These are phyloP conservation scores for Begonia loranthoides DNA, from an alignment of 306 rosid species.

Conservation along the genomic window DNA sequence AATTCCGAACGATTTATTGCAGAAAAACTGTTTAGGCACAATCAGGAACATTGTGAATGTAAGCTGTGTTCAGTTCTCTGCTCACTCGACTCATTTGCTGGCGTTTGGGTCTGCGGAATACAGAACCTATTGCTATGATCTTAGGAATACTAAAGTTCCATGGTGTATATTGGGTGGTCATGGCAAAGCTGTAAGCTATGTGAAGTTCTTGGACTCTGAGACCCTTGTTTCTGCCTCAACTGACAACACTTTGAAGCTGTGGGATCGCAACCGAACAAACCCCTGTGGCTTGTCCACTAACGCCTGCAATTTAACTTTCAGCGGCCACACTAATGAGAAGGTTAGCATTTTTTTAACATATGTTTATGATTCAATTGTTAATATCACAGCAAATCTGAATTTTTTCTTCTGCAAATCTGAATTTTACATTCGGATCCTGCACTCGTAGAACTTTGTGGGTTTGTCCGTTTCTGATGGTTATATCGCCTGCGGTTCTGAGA, in stretches of 20 bases:
- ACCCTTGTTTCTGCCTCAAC: constrained; percentile 90
- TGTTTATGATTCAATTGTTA: too few relatives aligned
- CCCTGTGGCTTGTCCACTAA: constrained; percentile 35
- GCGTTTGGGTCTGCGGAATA: constrained; percentile 80
- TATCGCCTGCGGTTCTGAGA: constrained; percentile 93
- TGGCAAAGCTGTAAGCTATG: constrained; percentile 58
- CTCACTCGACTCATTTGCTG: constrained; percentile 68
- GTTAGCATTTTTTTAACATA: constrained; percentile 19
- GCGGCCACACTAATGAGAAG: constrained; percentile 89
- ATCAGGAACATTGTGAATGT: constrained; percentile 72
- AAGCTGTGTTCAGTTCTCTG: constrained; percentile 91
- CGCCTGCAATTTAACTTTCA: constrained; percentile 70
- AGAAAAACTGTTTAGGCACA: constrained; percentile 67
- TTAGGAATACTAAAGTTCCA: constrained; percentile 69
- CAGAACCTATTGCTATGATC: constrained; percentile 82
- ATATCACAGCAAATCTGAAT: neutral
- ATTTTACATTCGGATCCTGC: constrained; percentile 5
- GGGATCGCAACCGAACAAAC: constrained; percentile 77
- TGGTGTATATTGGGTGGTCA: constrained; percentile 86
- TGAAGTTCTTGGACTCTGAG: constrained; percentile 69
- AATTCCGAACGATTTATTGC: constrained; percentile 20
- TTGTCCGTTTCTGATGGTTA: constrained; percentile 73
- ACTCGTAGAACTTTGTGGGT: constrained; percentile 84
- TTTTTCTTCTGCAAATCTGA: neutral
- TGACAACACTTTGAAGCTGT: constrained; percentile 77